phyloP scores from a whole-genome alignment of 177 flowering plant species.

The Vitis hybrid region DNA sequence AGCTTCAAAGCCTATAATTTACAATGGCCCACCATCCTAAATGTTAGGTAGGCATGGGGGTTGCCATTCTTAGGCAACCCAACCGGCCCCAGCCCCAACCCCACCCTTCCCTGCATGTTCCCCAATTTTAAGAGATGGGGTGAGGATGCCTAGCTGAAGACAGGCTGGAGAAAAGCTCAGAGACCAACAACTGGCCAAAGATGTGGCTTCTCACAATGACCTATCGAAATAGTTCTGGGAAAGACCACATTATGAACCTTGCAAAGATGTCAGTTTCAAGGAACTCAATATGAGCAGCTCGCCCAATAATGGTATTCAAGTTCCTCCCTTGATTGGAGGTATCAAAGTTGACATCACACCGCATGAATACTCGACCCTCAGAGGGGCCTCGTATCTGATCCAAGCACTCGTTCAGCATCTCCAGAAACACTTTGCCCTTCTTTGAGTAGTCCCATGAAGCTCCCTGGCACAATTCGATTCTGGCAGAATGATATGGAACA shows the following conservation, averaged over 20 bases:
- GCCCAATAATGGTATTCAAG: constrained; percentile 81
- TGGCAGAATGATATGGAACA: constrained; percentile 97
- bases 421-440: constrained; percentile 70
- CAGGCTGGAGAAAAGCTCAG: no score
- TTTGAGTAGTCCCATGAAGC: constrained; percentile 76
- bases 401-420: constrained; percentile 88
- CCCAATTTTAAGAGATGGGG: no score
- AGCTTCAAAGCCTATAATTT: no score
- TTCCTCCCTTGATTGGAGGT: constrained; percentile 72
- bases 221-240: constrained; percentile 74
- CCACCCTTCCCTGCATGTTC: no score
- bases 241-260: constrained; percentile 94
- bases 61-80: no score
- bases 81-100: no score
- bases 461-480: constrained; percentile 83
- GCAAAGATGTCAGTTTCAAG: constrained; percentile 86
- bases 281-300: constrained; percentile 99
- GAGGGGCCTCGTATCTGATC: constrained; percentile 84
- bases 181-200: no score
- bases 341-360: constrained; percentile 94
- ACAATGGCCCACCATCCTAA: no score
- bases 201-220: no score
- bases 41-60: no score
- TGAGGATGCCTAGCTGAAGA: no score
- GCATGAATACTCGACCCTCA: constrained; percentile 76